Evolutionary conservation across 2,329 filamentous ascomycete genomes (phyloP), one percentile per base, ranked within the genome.

Genomic region (Metarhizium rileyi): DNA sequence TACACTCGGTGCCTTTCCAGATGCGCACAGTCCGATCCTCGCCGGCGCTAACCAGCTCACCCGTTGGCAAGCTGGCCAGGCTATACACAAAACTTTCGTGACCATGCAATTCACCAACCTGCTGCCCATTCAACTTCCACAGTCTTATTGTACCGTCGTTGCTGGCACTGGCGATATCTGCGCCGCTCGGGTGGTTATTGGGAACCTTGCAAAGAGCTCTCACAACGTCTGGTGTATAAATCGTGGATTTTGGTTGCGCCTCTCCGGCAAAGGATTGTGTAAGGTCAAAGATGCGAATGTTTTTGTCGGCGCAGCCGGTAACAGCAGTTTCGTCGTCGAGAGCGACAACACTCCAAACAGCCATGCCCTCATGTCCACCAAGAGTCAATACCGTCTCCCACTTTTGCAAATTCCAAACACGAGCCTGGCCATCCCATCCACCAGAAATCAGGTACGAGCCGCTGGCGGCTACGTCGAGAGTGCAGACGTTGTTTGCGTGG

Each of bases 31-130:
- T 96, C n/a, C 93, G 81, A 67, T 98, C 93, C 67, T 98, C 93
- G 18, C 90, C 90, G 2, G 89, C 83, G 65, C 91, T 97, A 45
- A 94, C 86, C 27, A 98, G 74, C 62, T 96, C 90, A 5, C 91
- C 91, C 0, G 86, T 83, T 0, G 91, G 87, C 9, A 95, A 70
- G 22, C 79, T 76, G 1, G 86, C 77, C 14, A 98, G 70, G 6
- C 87, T 86, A 67, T 98, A 98, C 51, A 98, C 93, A 64, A 95
- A 98, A 62, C 85, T 94, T 50, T 95, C 90, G 60, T 98, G 94
- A 0, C 91, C 93, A 52, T 84, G 79, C 3, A 98, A 74, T 64
- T 90, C 83, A 9, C 78, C 84, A 10, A 95, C 74, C 51, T 87
- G 78, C 46, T 84, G 74, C 0, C 93, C 93, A 48, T 85, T 80